Base-by-base conservation (phyloP, 345 rosid species). In the Moricandia moricandioides region DNA sequence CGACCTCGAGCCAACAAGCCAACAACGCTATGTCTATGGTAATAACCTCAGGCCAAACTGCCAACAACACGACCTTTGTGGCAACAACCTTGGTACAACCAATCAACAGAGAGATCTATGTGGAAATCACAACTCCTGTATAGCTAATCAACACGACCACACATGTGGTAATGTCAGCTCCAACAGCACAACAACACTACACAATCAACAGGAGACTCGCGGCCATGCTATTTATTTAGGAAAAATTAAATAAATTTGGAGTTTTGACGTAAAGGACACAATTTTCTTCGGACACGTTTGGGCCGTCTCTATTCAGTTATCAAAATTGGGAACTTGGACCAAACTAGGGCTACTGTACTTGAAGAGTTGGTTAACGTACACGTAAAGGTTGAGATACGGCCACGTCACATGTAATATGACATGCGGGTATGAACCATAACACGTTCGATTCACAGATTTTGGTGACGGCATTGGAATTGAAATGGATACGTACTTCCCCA, bases 381-480 rank as follows among this genome's bases (percentile, higher is more conserved):
- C 24, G 24, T 21, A 21, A 21, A 21, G 78, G 49, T 73, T 13
- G 57, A 73, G 5, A 65, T 65, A 62, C 1, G 17, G 59, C 71
- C 77, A 73, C 78, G 59, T 18, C 35, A 56, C 35, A 65, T 8
- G 16, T 39, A 30, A 65, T 66, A 55, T 55, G 49, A 73, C 71
- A 8, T 40, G 59, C 26, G 71, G 71, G 65, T 45, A 56, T 56
- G 78, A 65, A 65, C 49, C 71, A 43, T 56, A 3, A 65, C 65
- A 73, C 71, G 71, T 73, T 73, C 24, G 65, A 62, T 29, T 52
- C 54, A 18, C 62, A 72, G 55, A 26, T 21, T 21, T 21, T 21
- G 43, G 5, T 4, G 43, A 55, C 11, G 7, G 12, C 58, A 40
- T 39, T 29, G 7, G 21, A 64, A 56, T 65, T 65, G 12, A 55